These are phyloP conservation scores for Jaapia argillacea DNA, from an alignment of 768 basidiomycete genomes.

Conservation along the genomic window DNA sequence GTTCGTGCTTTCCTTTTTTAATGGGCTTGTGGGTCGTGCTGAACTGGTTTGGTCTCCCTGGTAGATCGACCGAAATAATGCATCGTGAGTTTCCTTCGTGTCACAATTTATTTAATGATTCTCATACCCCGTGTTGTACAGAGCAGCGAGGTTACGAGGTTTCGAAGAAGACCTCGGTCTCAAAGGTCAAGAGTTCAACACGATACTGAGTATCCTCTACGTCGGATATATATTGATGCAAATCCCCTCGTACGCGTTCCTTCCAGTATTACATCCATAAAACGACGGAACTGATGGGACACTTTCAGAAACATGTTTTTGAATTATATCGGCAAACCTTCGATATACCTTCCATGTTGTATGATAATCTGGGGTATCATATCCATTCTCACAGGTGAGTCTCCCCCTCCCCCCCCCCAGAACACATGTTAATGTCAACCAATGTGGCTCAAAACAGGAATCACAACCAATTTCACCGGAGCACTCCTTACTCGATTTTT, in stretches of 20 bases:
- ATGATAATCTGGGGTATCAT: conserved; percentile 66
- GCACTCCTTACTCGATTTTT: conserved; percentile 64
- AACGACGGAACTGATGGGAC: neutral
- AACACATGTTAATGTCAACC: too few relatives aligned
- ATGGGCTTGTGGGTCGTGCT: neutral
- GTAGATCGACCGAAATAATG: conserved; percentile 60
- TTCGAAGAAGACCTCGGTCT: conserved; percentile 62
- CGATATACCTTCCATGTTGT: conserved; percentile 52
- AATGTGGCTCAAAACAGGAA: too few relatives aligned
- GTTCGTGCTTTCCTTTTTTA: neutral
- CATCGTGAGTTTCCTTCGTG: conserved; percentile 30
- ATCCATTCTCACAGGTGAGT: conserved; percentile 21
- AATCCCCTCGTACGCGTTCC: conserved; percentile 50
- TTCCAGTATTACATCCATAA: conserved; percentile 1
- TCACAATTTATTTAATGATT: neutral
- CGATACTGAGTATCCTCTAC: conserved; percentile 58
- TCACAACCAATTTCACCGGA: conserved; percentile 47
- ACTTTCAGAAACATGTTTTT: conserved; percentile 56
- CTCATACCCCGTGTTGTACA: conserved; percentile 13
- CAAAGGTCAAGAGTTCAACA: conserved; percentile 54
- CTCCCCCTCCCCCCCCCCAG: conserved; percentile 9
- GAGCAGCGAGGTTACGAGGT: conserved; percentile 64
- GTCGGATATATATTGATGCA: conserved; percentile 75
- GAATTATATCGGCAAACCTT: conserved; percentile 58
- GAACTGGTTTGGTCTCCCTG: neutral